Percentiles rank a stretch among this genome's conserved stretches.
Evolutionary conservation across 805 yeast species (phyloP).

Genomic region (Lipomyces sp.): DNA sequence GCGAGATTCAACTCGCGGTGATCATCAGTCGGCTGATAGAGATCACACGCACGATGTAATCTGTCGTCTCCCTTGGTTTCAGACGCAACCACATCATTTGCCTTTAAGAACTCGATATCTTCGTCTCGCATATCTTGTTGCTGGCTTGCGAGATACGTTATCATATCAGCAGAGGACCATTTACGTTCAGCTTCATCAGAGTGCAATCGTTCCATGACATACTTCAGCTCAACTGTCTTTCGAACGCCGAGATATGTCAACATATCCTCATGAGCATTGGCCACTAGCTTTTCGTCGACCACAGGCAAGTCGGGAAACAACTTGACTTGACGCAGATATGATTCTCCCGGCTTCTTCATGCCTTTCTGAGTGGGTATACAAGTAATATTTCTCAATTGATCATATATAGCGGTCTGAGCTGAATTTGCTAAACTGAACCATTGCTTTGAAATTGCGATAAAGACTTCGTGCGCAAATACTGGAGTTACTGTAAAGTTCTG

Average conservation of each 20-base stretch:
- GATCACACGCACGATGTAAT: constrained; percentile 38
- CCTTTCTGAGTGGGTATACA: constrained; percentile 50
- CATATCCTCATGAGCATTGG: constrained; percentile 37
- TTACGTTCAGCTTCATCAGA: constrained; percentile 38
- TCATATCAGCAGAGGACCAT: constrained; percentile 47
- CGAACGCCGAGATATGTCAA: constrained; percentile 46
- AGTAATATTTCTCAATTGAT: constrained; percentile 32
- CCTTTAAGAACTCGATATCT: constrained; percentile 44
- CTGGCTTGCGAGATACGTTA: constrained; percentile 45
- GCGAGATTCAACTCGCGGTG: constrained; percentile 43
- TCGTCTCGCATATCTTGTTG: constrained; percentile 38
- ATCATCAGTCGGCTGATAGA: constrained; percentile 44
- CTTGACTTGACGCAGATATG: constrained; percentile 44
- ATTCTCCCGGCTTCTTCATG: constrained; percentile 44
- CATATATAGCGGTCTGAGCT: constrained; percentile 20
- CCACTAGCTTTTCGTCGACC: constrained; percentile 32
- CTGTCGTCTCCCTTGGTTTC: constrained; percentile 29
- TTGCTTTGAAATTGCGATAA: constrained; percentile 38
- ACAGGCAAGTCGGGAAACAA: constrained; percentile 49
- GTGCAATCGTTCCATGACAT: constrained; percentile 46
- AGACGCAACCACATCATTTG: constrained; percentile 43
- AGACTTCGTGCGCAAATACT: constrained; percentile 40
- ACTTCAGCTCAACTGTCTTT: constrained; percentile 48
- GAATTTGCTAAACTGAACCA: constrained; percentile 40
- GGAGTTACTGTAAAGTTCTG: constrained; percentile 38